A percentile compares a stretch with the other conserved stretches of the same genome.
phyloP scores from a whole-genome alignment of 805 yeast genomes.

The Suhomyces prunicola region DNA sequence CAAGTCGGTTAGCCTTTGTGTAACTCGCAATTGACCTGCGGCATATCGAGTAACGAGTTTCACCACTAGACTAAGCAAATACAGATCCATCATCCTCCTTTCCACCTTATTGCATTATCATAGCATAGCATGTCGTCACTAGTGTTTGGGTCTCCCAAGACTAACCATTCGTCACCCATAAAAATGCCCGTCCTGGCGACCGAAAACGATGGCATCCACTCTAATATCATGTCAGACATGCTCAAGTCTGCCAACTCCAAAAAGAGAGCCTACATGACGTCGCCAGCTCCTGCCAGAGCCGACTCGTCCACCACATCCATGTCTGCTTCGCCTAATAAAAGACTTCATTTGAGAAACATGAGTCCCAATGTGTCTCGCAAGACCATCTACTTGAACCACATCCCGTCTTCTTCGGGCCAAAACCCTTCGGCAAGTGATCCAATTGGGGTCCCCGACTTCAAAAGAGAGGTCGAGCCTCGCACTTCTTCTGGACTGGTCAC shows the following conservation, averaged over 20 bases:
- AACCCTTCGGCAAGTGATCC: neutral
- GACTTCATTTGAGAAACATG: conserved; percentile 31
- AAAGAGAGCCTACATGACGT: conserved; percentile 6
- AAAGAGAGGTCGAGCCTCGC: neutral
- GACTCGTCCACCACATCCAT: neutral
- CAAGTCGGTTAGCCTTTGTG: conserved; percentile 3
- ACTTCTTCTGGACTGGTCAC: neutral
- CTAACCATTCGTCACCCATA: neutral
- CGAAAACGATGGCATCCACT: conserved; percentile 2
- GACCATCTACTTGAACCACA: conserved; percentile 20
- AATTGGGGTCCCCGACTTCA: neutral
- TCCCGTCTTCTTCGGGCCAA: conserved; percentile 1
- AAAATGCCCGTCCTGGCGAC: neutral
- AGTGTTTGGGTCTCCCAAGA: conserved; percentile 7
- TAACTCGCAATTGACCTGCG: neutral
- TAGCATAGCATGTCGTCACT: conserved; percentile 2
- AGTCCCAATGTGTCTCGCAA: conserved; percentile 34
- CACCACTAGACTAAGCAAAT: neutral
- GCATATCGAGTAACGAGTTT: neutral
- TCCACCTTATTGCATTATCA: neutral
- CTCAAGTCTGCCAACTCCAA: conserved; percentile 5
- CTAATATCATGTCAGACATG: conserved; percentile 3
- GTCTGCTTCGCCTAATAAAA: conserved; percentile 20
- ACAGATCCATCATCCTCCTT: neutral
- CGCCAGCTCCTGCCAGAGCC: conserved; percentile 4